Conservation (phyloP, 257 asterid genomes). For the Plantago elongata region DNA sequence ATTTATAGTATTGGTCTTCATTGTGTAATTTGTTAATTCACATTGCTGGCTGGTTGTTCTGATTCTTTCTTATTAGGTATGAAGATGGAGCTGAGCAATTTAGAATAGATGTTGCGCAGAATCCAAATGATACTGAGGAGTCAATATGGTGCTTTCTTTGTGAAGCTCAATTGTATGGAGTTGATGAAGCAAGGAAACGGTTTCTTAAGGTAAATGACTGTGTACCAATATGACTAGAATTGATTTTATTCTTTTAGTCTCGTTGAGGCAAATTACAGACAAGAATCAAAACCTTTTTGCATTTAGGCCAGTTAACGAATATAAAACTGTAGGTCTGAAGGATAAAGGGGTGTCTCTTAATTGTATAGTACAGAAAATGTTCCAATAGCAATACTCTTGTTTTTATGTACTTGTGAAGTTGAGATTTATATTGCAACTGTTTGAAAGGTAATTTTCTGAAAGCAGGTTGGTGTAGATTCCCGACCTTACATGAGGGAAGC, state of each 20-base stretch:
- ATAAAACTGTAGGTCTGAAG: neutral
- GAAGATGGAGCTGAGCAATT: slow-evolving; percentile 91
- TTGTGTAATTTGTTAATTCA: slow-evolving; percentile 7
- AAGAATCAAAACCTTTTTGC: too few species aligned
- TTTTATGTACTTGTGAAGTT: too few species aligned
- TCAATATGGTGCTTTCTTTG: slow-evolving; percentile 99
- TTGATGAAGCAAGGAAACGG: slow-evolving; percentile 70
- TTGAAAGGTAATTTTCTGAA: slow-evolving; percentile 4
- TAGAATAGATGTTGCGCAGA: slow-evolving; percentile 83
- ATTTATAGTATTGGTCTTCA: neutral
- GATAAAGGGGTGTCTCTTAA: neutral
- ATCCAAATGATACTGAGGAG: slow-evolving; percentile 96
- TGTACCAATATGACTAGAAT: neutral
- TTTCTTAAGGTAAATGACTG: slow-evolving; percentile 58
- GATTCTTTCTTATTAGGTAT: slow-evolving; percentile 37
- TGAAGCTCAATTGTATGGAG: slow-evolving; percentile 82
- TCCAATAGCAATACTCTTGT: too few species aligned
- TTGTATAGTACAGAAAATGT: neutral
- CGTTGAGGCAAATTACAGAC: too few species aligned
- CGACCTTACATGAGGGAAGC: slow-evolving; percentile 80
- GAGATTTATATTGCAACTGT: neutral
- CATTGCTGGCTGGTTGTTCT: slow-evolving; percentile 10
- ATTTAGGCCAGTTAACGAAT: too few species aligned
- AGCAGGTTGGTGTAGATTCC: slow-evolving; percentile 78
- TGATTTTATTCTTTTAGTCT: too few species aligned